Conservation (phyloP, 768 basidiomycete genomes). For the Pulveroboletus sp. region DNA sequence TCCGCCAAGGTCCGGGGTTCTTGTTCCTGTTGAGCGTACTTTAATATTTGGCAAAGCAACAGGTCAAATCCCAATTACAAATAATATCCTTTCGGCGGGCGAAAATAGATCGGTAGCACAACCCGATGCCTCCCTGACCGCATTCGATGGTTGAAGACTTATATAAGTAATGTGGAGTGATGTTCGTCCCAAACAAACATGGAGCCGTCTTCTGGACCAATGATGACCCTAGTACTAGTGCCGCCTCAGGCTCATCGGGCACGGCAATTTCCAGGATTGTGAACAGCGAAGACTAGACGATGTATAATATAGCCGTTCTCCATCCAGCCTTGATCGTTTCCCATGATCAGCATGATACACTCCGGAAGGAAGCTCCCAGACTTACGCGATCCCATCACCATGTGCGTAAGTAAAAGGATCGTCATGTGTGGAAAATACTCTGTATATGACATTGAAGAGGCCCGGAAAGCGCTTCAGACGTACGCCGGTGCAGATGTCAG, state of each 20-base stretch:
- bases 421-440: conserved; percentile 14
- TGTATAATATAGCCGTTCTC: conserved; percentile 11
- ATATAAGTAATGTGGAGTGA: conserved; percentile 7
- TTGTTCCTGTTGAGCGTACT: not conserved
- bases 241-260: no score
- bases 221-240: conserved; percentile 7
- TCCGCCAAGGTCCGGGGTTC: not conserved
- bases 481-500: conserved; percentile 14
- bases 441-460: conserved; percentile 11
- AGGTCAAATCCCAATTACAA: conserved; percentile 14
- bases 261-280: conserved; percentile 11
- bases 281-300: conserved; percentile 3
- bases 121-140: not conserved
- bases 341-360: conserved; percentile 9
- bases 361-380: conserved; percentile 17
- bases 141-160: no score
- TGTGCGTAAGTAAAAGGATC: conserved; percentile 14
- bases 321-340: conserved; percentile 11
- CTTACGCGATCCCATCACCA: conserved; percentile 12
- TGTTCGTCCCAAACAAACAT: conserved; percentile 14
- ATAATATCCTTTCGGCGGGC: conserved; percentile 16
- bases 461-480: conserved; percentile 16
- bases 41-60: conserved; percentile 9
- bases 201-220: conserved; percentile 16
- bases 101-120: conserved; percentile 1